Conservation (phyloP, 768 basidiomycete genomes). For the Coprinopsis strossmayeri region DNA sequence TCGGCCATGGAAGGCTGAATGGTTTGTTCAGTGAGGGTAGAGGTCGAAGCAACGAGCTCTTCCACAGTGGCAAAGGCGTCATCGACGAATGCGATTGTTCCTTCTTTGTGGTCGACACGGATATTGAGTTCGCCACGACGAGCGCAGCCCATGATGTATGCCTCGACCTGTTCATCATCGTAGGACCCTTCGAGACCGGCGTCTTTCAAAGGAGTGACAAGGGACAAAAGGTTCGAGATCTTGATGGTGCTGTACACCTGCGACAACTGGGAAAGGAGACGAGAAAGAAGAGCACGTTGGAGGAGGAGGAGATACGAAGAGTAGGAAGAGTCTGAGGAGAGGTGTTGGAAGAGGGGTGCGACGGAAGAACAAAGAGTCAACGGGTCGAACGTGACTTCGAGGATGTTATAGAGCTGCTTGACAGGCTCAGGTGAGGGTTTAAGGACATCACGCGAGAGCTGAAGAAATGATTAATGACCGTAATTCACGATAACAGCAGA, state of each 20-base stretch:
- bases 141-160: slow-evolving; percentile 90
- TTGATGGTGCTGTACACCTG: slow-evolving; percentile 89
- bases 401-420: slow-evolving; percentile 75
- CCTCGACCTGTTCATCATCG: slow-evolving; percentile 77
- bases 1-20: slow-evolving; percentile 71
- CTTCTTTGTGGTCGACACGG: slow-evolving; percentile 82
- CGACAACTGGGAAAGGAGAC: slow-evolving; percentile 84
- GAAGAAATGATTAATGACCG: slow-evolving; percentile 3
- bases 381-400: slow-evolving; percentile 93
- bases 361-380: slow-evolving; percentile 75
- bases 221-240: slow-evolving; percentile 66
- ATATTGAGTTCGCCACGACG: slow-evolving; percentile 81
- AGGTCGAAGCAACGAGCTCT: slow-evolving; percentile 24
- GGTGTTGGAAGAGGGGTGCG: slow-evolving; percentile 66
- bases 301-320: slow-evolving; percentile 85
- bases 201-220: slow-evolving; percentile 70
- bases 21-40: slow-evolving; percentile 23
- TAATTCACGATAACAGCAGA: slow-evolving; percentile 1
- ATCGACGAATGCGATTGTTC: slow-evolving; percentile 80
- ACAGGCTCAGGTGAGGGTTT: slow-evolving; percentile 69
- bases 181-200: slow-evolving; percentile 46
- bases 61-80: slow-evolving; percentile 53
- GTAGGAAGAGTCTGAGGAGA: slow-evolving; percentile 39
- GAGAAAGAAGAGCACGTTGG: slow-evolving; percentile 85
- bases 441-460: slow-evolving; percentile 81